A percentile compares a stretch with the other conserved stretches of the same genome.
These are phyloP conservation scores for Marchantia polymorpha DNA, from an alignment of 225 moss, liverwort and hornwort genomes.

Conservation along the genomic window DNA sequence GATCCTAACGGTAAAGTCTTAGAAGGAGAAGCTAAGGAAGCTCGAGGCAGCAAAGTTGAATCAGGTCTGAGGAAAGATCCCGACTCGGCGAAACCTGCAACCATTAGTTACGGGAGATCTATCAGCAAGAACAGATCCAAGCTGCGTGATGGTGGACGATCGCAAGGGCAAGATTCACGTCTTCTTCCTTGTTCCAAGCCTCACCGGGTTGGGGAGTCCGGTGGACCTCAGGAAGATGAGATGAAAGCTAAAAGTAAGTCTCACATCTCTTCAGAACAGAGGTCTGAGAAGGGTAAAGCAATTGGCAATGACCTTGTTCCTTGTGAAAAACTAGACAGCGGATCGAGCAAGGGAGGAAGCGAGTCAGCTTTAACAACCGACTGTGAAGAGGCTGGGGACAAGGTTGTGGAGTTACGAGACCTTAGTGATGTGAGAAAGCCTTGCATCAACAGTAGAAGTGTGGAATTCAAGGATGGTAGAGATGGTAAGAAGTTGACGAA, in stretches of 20 bases:
- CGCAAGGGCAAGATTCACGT: slow-evolving; percentile 7
- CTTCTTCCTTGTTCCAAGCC: not conserved
- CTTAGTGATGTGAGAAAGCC: slow-evolving; percentile 16
- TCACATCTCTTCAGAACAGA: slow-evolving; percentile 3
- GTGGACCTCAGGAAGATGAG: slow-evolving; percentile 7
- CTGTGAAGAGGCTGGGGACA: slow-evolving; percentile 7
- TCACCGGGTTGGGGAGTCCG: slow-evolving; percentile 2
- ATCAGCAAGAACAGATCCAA: slow-evolving; percentile 30
- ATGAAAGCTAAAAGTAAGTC: slow-evolving; percentile 7
- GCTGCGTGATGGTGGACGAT: slow-evolving; percentile 16
- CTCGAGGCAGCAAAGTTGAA: slow-evolving; percentile 4
- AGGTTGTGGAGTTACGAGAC: slow-evolving; percentile 4
- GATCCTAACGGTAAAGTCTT: not conserved
- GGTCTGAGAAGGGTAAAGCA: slow-evolving; percentile 15
- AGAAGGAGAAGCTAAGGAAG: slow-evolving; percentile 15
- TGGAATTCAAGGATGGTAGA: slow-evolving; percentile 6
- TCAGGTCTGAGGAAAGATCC: slow-evolving; percentile 7
- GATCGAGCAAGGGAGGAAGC: slow-evolving; percentile 11
- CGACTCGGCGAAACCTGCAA: slow-evolving; percentile 6
- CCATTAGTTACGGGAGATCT: slow-evolving; percentile 33
- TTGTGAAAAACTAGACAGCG: not conserved
- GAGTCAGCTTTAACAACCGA: slow-evolving; percentile 1
- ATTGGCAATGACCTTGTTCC: not conserved
- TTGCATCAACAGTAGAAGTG: not conserved
- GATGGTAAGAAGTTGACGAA: not conserved